Evolutionary conservation across 2,329 filamentous ascomycete species (phyloP), one percentile per base, ranked within the genome.

Genomic region (Ophiostoma novo-ulmi): DNA sequence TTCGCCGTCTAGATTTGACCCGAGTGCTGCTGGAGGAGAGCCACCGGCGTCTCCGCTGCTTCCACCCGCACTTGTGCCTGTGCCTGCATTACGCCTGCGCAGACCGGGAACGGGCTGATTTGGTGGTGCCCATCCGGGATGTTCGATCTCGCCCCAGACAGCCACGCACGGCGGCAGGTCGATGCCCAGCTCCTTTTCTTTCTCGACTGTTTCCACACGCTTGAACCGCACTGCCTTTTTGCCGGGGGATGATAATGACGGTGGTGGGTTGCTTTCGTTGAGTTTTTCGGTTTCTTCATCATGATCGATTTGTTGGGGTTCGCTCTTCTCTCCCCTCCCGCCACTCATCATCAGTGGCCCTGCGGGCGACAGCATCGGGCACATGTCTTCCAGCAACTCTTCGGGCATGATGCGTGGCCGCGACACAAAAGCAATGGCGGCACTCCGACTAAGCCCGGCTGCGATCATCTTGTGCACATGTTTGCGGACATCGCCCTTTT

Each of bases 111-210:
- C 14, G 22, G 69, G 31, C 52, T 68, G 71, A 39, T 87, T 85
- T 6, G 94, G 94, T 1, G 93, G 91, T 1, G 91, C 90, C 94
- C 95, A 98, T 69, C 94, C 95, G 20, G 88, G 84, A 78, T 99
- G 95, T 72, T 91, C 87, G 69, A 98, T 88, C n/a, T 87, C 81
- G 31, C 92, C 93, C 94, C 94, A 98, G 31, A 87, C 82, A 1
- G 83, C 80, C n/a, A 76, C 74, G 81, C 87, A 77, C 10, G 79
- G 79, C 6, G 83, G 80, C 36, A 90, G 86, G 63, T 83, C 77
- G 73, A 84, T 80, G 35, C 79, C 80, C 70, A 81, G 72, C n/a
- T 73, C 73, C 38, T 73, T 73, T 48, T 75, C 73, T 22, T 72
- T 73, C 41, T 74, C 72, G n/a, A 71, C 72, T 7, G 74, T 74